A percentile compares a stretch with the other conserved stretches of the same genome.
These are phyloP conservation scores for Elsinoe fawcettii DNA, from an alignment of 2,329 filamentous ascomycete genomes.

Conservation along the genomic window DNA sequence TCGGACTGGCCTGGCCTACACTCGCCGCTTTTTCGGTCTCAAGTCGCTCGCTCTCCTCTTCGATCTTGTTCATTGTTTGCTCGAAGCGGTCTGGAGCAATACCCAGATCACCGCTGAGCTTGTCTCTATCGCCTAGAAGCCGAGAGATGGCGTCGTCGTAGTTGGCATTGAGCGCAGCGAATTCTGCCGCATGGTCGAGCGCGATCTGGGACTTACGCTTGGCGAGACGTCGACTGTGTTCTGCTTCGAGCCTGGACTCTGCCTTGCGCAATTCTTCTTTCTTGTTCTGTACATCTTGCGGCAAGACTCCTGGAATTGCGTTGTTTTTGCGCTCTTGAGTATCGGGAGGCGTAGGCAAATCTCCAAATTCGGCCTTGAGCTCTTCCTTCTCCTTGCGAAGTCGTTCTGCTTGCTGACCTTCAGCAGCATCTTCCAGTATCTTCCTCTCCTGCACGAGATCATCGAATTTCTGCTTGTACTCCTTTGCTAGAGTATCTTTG, in stretches of 20 bases:
- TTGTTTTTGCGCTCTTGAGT: not conserved
- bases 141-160: slow-evolving; percentile 28
- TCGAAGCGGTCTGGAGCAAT: slow-evolving; percentile 29
- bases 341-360: not conserved
- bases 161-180: slow-evolving; percentile 28
- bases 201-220: slow-evolving; percentile 31
- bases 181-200: slow-evolving; percentile 29
- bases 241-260: slow-evolving; percentile 28
- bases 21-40: slow-evolving; percentile 22
- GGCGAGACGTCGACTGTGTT: slow-evolving; percentile 28
- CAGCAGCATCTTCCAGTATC: slow-evolving; percentile 26
- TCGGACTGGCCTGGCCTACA: slow-evolving; percentile 8
- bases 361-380: slow-evolving; percentile 25
- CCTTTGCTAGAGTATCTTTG: slow-evolving; percentile 28
- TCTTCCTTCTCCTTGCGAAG: slow-evolving; percentile 28
- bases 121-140: slow-evolving; percentile 25
- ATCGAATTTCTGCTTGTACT: slow-evolving; percentile 30
- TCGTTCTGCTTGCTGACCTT: slow-evolving; percentile 25
- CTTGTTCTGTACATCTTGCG: slow-evolving; percentile 6
- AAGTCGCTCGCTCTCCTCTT: slow-evolving; percentile 23
- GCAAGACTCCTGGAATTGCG: not conserved
- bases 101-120: slow-evolving; percentile 27
- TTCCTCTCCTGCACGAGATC: slow-evolving; percentile 25
- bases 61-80: slow-evolving; percentile 24
- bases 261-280: slow-evolving; percentile 16